Percentiles rank a stretch among this genome's conserved stretches.
Evolutionary conservation across 2,329 filamentous ascomycete genomes (phyloP).

Genomic region (Huntiella moniliformis): DNA sequence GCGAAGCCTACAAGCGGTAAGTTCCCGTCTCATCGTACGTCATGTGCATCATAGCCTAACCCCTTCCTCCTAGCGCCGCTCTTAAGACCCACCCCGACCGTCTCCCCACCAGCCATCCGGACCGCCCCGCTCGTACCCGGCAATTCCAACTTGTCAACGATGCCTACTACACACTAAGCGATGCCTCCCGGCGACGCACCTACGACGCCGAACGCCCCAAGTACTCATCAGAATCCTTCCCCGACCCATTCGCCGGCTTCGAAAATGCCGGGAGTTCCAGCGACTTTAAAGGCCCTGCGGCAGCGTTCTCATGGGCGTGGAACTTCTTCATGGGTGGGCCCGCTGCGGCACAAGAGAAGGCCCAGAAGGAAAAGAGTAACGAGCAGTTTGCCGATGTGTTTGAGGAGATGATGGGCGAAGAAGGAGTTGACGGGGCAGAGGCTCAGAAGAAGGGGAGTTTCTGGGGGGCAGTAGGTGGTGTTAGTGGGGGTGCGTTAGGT

Average conservation of each 20-base stretch:
- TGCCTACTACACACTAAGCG: conserved; percentile 80
- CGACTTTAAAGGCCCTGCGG: conserved; percentile 18
- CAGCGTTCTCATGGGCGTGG: conserved; percentile 60
- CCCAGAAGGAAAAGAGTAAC: conserved; percentile 39
- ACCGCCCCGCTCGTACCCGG: conserved; percentile 63
- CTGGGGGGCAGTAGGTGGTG: conserved; percentile 69
- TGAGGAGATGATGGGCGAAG: conserved; percentile 75
- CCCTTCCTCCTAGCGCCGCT: conserved; percentile 43
- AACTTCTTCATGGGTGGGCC: conserved; percentile 30
- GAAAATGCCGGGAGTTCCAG: conserved; percentile 17
- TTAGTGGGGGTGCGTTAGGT: conserved; percentile 75
- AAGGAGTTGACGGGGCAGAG: conserved; percentile 53
- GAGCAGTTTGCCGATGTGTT: conserved; percentile 79
- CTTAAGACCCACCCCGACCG: conserved; percentile 89
- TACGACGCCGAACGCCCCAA: conserved; percentile 50
- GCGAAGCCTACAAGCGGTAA: conserved; percentile 84
- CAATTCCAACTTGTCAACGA: conserved; percentile 86
- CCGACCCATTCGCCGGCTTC: conserved; percentile 27
- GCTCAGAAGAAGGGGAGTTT: conserved; percentile 36
- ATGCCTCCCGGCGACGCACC: conserved; percentile 54
- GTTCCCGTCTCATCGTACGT: conserved; percentile 5
- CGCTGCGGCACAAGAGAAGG: conserved; percentile 20
- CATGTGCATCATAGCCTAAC: neutral
- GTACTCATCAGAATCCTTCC: conserved; percentile 11
- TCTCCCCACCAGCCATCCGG: conserved; percentile 64